phyloP scores from a whole-genome alignment of 345 rosid species.

The Alliaria petiolata region DNA sequence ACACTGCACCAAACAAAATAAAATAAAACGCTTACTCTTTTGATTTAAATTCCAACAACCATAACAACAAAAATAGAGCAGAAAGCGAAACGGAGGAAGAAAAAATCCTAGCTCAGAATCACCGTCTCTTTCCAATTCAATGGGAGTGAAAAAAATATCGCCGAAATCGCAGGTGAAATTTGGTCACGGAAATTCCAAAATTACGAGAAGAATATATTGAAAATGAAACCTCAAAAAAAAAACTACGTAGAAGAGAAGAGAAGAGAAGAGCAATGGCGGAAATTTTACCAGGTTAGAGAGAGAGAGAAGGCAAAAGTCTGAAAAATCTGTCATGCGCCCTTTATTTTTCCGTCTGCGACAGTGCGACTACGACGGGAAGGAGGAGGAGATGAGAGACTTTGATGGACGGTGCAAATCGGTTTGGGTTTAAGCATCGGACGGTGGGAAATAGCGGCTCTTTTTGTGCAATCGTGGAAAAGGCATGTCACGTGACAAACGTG shows the following conservation, averaged over 20 bases:
- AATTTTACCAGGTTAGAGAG: slow-evolving; percentile 9
- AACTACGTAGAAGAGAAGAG: background rate
- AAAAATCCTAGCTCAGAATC: slow-evolving; percentile 23
- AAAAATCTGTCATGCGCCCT: slow-evolving; percentile 25
- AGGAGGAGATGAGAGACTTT: slow-evolving; percentile 22
- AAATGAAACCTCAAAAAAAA: too few relatives aligned
- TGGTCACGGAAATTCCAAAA: background rate
- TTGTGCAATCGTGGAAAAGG: slow-evolving; percentile 8
- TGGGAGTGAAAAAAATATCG: background rate
- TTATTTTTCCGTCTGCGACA: slow-evolving; percentile 2
- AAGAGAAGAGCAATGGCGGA: slow-evolving; percentile 6
- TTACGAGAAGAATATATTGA: too few relatives aligned
- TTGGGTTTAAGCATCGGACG: slow-evolving; percentile 25
- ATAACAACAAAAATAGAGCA: background rate
- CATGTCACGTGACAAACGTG: slow-evolving; percentile 19
- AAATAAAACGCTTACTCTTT: background rate
- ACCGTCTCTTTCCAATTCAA: background rate
- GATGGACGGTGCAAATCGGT: slow-evolving; percentile 2
- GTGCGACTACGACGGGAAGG: slow-evolving; percentile 21
- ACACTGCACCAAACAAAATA: too few relatives aligned
- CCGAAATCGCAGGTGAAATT: background rate
- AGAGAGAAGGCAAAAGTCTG: background rate
- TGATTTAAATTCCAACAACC: background rate
- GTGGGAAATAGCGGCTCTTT: background rate
- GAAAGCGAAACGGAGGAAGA: background rate